A percentile compares a stretch with the other conserved stretches of the same genome.
Conservation (phyloP, 148 eudicot genomes). For the Silene conica region DNA sequence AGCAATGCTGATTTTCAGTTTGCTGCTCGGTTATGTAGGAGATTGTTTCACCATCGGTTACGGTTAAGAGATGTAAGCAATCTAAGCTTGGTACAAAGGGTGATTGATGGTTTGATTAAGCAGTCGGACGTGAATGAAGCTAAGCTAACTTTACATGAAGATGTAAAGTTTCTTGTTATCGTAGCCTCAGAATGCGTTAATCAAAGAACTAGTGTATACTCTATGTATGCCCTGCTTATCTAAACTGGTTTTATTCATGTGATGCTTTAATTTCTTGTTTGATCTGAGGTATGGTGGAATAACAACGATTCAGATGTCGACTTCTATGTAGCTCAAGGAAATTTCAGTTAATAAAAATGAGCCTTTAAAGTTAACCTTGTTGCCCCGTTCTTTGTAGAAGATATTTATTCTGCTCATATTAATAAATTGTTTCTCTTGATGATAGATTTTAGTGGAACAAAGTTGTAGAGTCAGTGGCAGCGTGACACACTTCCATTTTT, state of each 20-base stretch:
- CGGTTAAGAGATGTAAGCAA: slow-evolving; percentile 5
- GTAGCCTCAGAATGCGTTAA: neutral
- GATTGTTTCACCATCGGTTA: slow-evolving; percentile 10
- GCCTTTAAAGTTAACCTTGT: neutral
- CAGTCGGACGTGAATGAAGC: slow-evolving; percentile 26
- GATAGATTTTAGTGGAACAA: neutral
- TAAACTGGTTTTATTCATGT: neutral
- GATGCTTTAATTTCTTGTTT: too few species aligned
- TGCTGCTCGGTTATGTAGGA: slow-evolving; percentile 25
- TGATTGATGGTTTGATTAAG: slow-evolving; percentile 18
- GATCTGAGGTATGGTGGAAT: too few species aligned
- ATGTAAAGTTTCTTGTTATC: slow-evolving; percentile 23
- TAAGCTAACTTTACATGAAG: slow-evolving; percentile 20
- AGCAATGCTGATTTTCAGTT: slow-evolving; percentile 26
- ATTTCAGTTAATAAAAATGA: neutral
- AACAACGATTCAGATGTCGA: neutral
- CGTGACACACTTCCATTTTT: neutral
- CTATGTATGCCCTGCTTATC: neutral
- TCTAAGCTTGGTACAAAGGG: neutral
- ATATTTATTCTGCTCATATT: neutral
- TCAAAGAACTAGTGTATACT: neutral
- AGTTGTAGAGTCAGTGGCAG: neutral
- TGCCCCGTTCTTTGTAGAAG: neutral
- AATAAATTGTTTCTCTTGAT: neutral
- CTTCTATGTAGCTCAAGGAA: neutral